These are phyloP conservation scores for Crucihimalaya himalaica DNA, from an alignment of 345 rosid genomes.

Conservation along the genomic window DNA sequence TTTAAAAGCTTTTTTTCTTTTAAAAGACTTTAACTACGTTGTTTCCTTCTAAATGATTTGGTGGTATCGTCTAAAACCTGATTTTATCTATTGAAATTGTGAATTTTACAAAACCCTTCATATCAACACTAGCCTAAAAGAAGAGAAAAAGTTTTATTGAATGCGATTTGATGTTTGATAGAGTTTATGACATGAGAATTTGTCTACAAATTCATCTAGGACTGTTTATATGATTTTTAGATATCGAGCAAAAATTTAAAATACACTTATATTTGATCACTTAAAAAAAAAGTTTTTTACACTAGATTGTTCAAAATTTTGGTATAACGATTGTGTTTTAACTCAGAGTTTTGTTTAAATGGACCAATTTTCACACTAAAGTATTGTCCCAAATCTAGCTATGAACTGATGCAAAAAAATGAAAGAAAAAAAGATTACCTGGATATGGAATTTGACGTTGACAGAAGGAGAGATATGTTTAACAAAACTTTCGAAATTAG, in stretches of 20 bases:
- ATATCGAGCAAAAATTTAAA: no score
- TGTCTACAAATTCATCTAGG: background rate
- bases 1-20: background rate
- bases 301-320: background rate
- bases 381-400: background rate
- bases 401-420: background rate
- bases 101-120: background rate
- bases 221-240: no score
- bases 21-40: background rate
- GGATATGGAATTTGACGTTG: background rate
- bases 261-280: background rate
- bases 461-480: background rate
- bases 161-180: background rate
- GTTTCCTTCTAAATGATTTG: background rate
- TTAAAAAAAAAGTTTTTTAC: background rate
- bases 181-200: background rate
- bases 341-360: no score
- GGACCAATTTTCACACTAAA: background rate
- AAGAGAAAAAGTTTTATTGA: background rate
- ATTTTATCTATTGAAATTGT: background rate
- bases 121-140: background rate
- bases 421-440: background rate
- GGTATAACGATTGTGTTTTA: background rate
- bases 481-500: conserved; percentile 18
- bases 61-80: background rate